These are phyloP conservation scores for Colletotrichum tabaci DNA, from an alignment of 2,329 filamentous ascomycete genomes.

Conservation along the genomic window DNA sequence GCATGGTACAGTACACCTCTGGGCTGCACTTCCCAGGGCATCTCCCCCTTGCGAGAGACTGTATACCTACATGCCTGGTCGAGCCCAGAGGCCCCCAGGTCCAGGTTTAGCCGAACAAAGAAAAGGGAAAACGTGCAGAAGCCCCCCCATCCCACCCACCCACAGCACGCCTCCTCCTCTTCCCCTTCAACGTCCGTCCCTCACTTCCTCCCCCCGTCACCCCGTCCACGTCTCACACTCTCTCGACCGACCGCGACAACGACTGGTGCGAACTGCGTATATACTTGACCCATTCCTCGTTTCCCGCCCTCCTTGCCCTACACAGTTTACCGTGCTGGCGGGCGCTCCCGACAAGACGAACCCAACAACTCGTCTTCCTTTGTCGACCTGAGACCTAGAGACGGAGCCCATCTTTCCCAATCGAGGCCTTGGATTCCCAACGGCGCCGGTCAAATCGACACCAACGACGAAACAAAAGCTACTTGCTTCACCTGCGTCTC, in stretches of 20 bases:
- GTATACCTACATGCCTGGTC: neutral
- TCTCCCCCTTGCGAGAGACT: neutral
- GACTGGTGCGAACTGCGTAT: constrained; percentile 16
- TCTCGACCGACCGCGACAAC: constrained; percentile 2
- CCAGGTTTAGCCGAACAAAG: constrained; percentile 37
- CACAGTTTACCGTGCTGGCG: constrained; percentile 38
- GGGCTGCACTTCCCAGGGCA: constrained; percentile 15
- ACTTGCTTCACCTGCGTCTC: constrained; percentile 6
- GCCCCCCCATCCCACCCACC: constrained; percentile 10
- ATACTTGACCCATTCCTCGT: constrained; percentile 40
- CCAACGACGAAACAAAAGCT: neutral
- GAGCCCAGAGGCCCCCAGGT: neutral
- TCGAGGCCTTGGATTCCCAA: constrained; percentile 12
- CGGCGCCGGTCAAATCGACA: constrained; percentile 13
- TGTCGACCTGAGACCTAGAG: constrained; percentile 21
- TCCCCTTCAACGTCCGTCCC: constrained; percentile 5
- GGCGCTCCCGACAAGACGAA: constrained; percentile 41
- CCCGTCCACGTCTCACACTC: neutral
- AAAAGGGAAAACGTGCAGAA: constrained; percentile 39
- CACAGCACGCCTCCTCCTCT: constrained; percentile 10
- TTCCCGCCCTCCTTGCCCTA: constrained; percentile 20
- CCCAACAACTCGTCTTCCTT: constrained; percentile 19
- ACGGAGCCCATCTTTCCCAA: constrained; percentile 23
- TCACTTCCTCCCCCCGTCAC: constrained; percentile 10
- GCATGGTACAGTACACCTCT: constrained; percentile 2